Percentiles rank a stretch among this genome's conserved stretches.
Evolutionary conservation across 2,329 filamentous ascomycete species (phyloP).

Genomic region (Aureobasidium vineae): DNA sequence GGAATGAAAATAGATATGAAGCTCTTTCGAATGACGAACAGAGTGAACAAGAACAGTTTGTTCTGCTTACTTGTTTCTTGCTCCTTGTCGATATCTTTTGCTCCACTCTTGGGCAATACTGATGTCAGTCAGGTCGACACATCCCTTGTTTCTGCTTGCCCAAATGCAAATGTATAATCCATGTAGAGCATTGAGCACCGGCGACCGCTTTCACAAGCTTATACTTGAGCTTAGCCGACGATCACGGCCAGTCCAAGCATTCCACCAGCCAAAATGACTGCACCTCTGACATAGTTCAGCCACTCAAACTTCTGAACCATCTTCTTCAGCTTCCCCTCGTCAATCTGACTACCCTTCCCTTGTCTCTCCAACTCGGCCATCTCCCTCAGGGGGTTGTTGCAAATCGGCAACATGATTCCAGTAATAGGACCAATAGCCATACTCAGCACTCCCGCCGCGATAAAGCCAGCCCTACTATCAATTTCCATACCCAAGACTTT

Average conservation of each 20-base stretch:
- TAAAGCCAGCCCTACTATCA: neutral
- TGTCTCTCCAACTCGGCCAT: neutral
- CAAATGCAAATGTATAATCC: no score
- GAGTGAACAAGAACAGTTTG: no score
- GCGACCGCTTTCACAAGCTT: no score
- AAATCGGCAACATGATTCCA: conserved; percentile 5
- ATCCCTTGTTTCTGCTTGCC: no score
- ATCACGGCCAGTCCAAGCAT: conserved; percentile 8
- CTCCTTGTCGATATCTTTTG: no score
- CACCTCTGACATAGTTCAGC: conserved; percentile 15
- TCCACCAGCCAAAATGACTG: neutral
- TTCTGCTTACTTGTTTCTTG: no score
- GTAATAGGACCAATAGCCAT: conserved; percentile 10
- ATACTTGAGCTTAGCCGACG: neutral
- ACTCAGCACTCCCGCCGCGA: conserved; percentile 2
- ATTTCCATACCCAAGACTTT: neutral
- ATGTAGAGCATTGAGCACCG: no score
- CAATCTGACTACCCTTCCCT: neutral
- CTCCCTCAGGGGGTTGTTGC: conserved; percentile 11
- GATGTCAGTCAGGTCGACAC: no score
- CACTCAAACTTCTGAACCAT: conserved; percentile 5
- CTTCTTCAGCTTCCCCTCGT: neutral
- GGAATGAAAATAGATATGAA: no score
- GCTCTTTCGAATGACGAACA: no score
- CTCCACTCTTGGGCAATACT: no score